Evolutionary conservation across 1,139 yeast genomes (phyloP), one percentile per base, ranked within the genome.

Genomic region (Yamadazyma atlantica): DNA sequence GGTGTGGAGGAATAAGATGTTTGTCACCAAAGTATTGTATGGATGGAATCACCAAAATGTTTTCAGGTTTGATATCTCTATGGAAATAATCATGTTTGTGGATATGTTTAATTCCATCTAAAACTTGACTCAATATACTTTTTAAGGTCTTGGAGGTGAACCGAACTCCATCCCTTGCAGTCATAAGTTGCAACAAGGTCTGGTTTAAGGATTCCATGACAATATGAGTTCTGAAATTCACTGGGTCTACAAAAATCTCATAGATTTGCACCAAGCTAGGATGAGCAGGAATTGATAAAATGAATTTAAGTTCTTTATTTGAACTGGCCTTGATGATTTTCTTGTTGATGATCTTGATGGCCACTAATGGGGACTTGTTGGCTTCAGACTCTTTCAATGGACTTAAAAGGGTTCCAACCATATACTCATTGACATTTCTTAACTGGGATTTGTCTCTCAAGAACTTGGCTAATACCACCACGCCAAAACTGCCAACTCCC

Each of bases 141-240:
- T 74, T 78, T 37, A 85, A 57, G 2, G 88, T 80, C n/a, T 63
- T 64, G 1, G 74, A 64, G 3, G 86, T 73, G 46, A 87, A 82
- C 1, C 61, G 63, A 22, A 66, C 62, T 21, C 64, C 61, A 40
- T 70, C 73, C 44, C 90, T 67, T 19, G 76, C 65, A 43, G 72
- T 78, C 72, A 85, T 82, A 51, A 85, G 68, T 55, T 86, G 89
- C 51, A 80, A 81, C 41, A 92, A 67, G 53, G 83, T 88, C 60
- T 82, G 88, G 48, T 83, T 86, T 87, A 90, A 78, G 18, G 83
- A 74, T 58, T 92, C 97, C 95, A 90, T 88, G 5, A 85, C 84
- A 31, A 90, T 85, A 54, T 86, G 89, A 40, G 88, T 69, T 48
- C 77, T 78, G 47, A 67, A 73, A 32, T 72, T 62, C 9, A 53